These are phyloP conservation scores for Epichloe brachyelytri DNA, from an alignment of 2,329 filamentous ascomycete genomes.

Conservation along the genomic window DNA sequence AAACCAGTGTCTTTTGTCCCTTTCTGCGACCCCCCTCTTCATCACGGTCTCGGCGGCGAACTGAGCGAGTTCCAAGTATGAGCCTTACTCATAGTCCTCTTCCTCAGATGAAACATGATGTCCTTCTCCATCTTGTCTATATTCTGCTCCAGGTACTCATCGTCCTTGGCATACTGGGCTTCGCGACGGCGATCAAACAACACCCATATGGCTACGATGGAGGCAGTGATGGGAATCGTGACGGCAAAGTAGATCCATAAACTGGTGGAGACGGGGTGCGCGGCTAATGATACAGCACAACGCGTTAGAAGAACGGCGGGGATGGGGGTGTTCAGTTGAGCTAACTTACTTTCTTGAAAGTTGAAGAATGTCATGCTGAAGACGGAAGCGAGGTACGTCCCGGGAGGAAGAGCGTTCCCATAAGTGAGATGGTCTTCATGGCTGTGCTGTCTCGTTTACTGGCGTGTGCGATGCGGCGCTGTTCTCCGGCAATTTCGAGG, in stretches of 20 bases:
- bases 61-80: slow-evolving; percentile 37
- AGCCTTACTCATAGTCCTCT: slow-evolving; percentile 43
- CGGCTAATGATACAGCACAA: slow-evolving; percentile 10
- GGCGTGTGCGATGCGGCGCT: slow-evolving; percentile 44
- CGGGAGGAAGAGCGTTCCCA: slow-evolving; percentile 50
- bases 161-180: slow-evolving; percentile 33
- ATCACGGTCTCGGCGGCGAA: slow-evolving; percentile 13
- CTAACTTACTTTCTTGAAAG: slow-evolving; percentile 33
- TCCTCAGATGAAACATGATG: slow-evolving; percentile 42
- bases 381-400: slow-evolving; percentile 48
- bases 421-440: slow-evolving; percentile 52
- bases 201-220: slow-evolving; percentile 43
- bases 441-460: slow-evolving; percentile 49
- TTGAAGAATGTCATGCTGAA: slow-evolving; percentile 58
- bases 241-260: slow-evolving; percentile 54
- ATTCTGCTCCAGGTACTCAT: slow-evolving; percentile 38
- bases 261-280: slow-evolving; percentile 32
- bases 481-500: slow-evolving; percentile 48
- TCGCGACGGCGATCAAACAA: slow-evolving; percentile 39
- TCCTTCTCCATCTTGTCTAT: slow-evolving; percentile 44
- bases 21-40: neutral
- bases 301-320: neutral
- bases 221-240: slow-evolving; percentile 42
- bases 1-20: too few species aligned
- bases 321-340: neutral